These are phyloP conservation scores for Diaporthe sp. DNA, from an alignment of 2,329 filamentous ascomycete genomes.

Conservation along the genomic window DNA sequence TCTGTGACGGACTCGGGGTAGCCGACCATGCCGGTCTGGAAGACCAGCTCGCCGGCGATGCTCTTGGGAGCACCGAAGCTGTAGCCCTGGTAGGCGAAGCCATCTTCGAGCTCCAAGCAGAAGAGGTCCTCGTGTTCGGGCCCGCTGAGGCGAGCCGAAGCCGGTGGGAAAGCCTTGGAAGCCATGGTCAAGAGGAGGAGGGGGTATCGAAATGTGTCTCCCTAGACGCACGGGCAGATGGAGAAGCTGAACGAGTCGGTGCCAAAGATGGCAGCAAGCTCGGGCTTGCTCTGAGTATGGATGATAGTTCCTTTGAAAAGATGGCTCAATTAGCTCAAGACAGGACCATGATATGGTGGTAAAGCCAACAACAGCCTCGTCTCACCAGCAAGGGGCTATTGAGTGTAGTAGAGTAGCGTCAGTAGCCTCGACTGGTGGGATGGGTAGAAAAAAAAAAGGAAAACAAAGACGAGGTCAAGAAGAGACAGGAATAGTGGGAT, in stretches of 20 bases:
- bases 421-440: slow-evolving; percentile 20
- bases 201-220: slow-evolving; percentile 16
- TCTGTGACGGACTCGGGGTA: slow-evolving; percentile 95
- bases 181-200: slow-evolving; percentile 49
- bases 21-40: slow-evolving; percentile 99
- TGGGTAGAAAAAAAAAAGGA: not conserved
- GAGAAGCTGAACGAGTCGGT: slow-evolving; percentile 31
- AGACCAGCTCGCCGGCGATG: slow-evolving; percentile 96
- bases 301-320: slow-evolving; percentile 32
- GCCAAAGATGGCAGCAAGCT: slow-evolving; percentile 37
- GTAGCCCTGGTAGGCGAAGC: slow-evolving; percentile 90
- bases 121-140: slow-evolving; percentile 73
- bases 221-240: slow-evolving; percentile 10
- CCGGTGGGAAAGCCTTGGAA: slow-evolving; percentile 64
- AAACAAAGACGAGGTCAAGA: not conserved
- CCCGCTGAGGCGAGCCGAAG: slow-evolving; percentile 71
- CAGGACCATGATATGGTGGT: slow-evolving; percentile 29
- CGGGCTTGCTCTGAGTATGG: slow-evolving; percentile 27
- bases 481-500: slow-evolving; percentile 17
- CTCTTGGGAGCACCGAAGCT: slow-evolving; percentile 97
- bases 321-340: slow-evolving; percentile 32
- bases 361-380: slow-evolving; percentile 37
- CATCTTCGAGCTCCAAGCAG: slow-evolving; percentile 94
- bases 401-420: not conserved
- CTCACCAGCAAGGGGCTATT: slow-evolving; percentile 37